phyloP scores from a whole-genome alignment of 2,329 filamentous ascomycete species.

The Claviceps africana region DNA sequence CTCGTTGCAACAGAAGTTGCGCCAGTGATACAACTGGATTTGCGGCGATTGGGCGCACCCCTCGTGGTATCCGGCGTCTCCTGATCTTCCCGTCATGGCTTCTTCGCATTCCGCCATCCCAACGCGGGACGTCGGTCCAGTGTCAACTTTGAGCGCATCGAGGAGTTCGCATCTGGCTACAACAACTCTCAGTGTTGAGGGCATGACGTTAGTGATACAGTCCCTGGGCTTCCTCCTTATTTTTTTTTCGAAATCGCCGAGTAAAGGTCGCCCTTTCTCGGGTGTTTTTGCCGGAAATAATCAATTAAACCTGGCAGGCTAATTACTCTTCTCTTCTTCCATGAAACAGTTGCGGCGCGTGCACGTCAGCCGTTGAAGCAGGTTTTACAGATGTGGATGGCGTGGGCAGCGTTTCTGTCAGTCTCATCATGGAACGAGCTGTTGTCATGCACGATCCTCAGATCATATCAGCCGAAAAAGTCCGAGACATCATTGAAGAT shows the following conservation, averaged over 20 bases:
- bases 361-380: conserved; percentile 86
- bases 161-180: conserved; percentile 59
- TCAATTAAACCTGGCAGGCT: neutral
- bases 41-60: neutral
- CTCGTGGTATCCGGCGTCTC: neutral
- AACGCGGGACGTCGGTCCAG: conserved; percentile 20
- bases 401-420: conserved; percentile 77
- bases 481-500: conserved; percentile 81
- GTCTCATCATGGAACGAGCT: conserved; percentile 89
- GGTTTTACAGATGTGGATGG: conserved; percentile 75
- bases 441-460: conserved; percentile 78
- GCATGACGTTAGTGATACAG: conserved; percentile 53
- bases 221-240: neutral
- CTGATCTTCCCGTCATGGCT: conserved; percentile 27
- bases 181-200: conserved; percentile 79
- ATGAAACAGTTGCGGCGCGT: conserved; percentile 67
- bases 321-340: neutral
- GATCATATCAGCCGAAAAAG: conserved; percentile 56
- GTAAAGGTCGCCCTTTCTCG: conserved; percentile 21
- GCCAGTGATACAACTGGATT: neutral
- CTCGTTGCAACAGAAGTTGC: neutral
- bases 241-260: conserved; percentile 11
- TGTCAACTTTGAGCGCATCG: conserved; percentile 10
- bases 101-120: conserved; percentile 36
- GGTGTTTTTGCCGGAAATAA: neutral